Evolutionary conservation across 352 stramenopile genomes (phyloP), one percentile per base, ranked within the genome.

Genomic region (Globisporangium acanthophoron): DNA sequence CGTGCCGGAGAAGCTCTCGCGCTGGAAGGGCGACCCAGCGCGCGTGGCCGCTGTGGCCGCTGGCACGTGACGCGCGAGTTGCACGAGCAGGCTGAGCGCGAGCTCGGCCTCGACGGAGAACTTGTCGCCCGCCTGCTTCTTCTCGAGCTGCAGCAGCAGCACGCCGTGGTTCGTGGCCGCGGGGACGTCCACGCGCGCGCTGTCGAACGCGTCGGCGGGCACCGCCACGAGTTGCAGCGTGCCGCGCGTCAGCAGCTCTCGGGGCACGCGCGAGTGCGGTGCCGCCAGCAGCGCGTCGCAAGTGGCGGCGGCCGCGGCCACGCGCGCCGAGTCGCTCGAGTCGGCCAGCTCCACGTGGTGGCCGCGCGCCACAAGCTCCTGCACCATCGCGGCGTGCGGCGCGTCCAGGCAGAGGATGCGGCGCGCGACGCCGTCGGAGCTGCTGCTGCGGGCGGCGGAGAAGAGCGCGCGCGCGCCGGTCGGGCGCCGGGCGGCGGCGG

Each of bases 71-170:
- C 80, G 76, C 24, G 69, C 76, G 47, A 91, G 58, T 54, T 90
- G 74, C 24, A 91, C 74, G 39, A 91, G 62, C 31, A 90, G 60
- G 58, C 68, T 85, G 15, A 91, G 61, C 1, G 73, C 78, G 40
- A 83, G 73, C 67, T 91, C 84, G 11, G 84, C 81, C 56, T 91
- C 84, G 27, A 90, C 84, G 11, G 80, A 88, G 49, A 82, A 86
- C 52, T 78, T 72, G 62, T 89, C 84, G 13, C 77, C 76, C 21
- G 83, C 66, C 55, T 91, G 81, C 56, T 88, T 91, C 41, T 76
- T 68, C 52, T 90, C 80, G 39, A 93, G 69, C 60, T 93, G 78
- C 59, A 91, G 70, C 59, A 93, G 58, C 72, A 93, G 68, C 6
- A 93, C 66, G 37, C 78, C 73, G 49, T 89, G 79, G 58, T 76